phyloP scores from a whole-genome alignment of 164 flowering plant species.

The Platanus orientalis region DNA sequence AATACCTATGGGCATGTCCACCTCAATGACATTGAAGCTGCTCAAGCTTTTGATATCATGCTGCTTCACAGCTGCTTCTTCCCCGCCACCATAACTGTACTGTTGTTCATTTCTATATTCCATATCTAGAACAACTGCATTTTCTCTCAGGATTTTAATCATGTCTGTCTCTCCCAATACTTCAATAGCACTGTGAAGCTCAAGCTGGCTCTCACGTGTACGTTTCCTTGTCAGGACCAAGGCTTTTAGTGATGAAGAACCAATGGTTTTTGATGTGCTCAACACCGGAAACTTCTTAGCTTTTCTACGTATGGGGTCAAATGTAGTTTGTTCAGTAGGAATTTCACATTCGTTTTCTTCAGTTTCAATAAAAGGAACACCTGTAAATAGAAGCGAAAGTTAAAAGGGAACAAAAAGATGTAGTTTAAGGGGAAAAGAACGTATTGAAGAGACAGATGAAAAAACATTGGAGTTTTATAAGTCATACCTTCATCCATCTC shows the following conservation, averaged over 20 bases:
- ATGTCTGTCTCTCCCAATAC: slow-evolving; percentile 20
- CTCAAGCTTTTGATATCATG: slow-evolving; percentile 7
- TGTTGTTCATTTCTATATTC: slow-evolving; percentile 17
- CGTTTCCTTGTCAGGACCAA: slow-evolving; percentile 38
- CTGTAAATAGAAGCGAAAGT: slow-evolving; percentile 13
- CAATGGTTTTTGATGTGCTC: slow-evolving; percentile 20
- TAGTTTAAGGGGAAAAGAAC: not conserved
- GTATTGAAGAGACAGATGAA: not conserved
- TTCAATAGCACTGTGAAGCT: slow-evolving; percentile 19
- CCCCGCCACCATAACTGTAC: slow-evolving; percentile 7
- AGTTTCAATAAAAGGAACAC: slow-evolving; percentile 24
- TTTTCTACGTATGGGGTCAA: slow-evolving; percentile 78
- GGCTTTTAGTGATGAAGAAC: slow-evolving; percentile 28
- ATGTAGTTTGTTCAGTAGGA: slow-evolving; percentile 49
- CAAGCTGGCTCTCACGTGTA: slow-evolving; percentile 28
- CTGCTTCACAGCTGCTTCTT: slow-evolving; percentile 3
- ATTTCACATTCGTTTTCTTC: slow-evolving; percentile 44
- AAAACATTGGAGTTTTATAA: not conserved
- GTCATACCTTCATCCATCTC: slow-evolving; percentile 53
- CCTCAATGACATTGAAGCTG: slow-evolving; percentile 8
- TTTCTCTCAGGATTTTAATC: slow-evolving; percentile 15
- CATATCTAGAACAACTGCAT: slow-evolving; percentile 15
- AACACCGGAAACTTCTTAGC: slow-evolving; percentile 58
- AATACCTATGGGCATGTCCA: slow-evolving; percentile 16
- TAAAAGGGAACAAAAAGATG: too few relatives aligned